Conservation (phyloP, 2,329 filamentous ascomycete genomes). For the Sporothrix humicola region DNA sequence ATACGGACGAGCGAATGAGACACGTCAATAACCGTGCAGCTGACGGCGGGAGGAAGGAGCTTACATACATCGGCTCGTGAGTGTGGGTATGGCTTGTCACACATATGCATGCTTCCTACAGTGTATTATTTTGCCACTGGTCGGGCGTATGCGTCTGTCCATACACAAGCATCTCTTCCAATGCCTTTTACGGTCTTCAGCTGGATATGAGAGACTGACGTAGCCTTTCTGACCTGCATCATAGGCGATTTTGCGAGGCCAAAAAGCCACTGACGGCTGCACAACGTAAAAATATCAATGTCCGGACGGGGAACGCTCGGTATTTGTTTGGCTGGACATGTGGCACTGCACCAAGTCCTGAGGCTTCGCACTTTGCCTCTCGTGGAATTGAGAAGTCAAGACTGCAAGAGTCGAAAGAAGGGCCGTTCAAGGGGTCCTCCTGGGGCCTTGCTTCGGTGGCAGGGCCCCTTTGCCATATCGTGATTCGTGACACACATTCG, state of each 20-base stretch:
- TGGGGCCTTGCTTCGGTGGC: not conserved
- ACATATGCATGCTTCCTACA: not conserved
- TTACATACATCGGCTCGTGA: slow-evolving; percentile 4
- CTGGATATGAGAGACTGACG: not conserved
- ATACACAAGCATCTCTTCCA: not conserved
- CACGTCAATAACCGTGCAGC: slow-evolving; percentile 4
- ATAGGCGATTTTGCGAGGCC: not conserved
- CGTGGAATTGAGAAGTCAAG: not conserved
- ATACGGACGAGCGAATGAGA: not conserved
- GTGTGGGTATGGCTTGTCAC: slow-evolving; percentile 15
- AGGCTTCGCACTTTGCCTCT: not conserved
- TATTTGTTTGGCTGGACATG: not conserved
- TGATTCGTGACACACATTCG: slow-evolving; percentile 11
- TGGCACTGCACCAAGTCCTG: not conserved
- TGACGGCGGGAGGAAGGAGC: slow-evolving; percentile 7
- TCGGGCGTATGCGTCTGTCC: not conserved
- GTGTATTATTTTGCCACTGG: not conserved
- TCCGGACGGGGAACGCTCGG: not conserved
- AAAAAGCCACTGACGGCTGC: too few relatives aligned
- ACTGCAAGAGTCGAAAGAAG: not conserved
- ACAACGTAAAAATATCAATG: not conserved
- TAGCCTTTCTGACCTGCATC: not conserved
- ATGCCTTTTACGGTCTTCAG: not conserved
- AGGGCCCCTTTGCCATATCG: not conserved
- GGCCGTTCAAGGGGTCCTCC: not conserved